Evolutionary conservation across 2,329 filamentous ascomycete genomes (phyloP), one percentile per base, ranked within the genome.

Genomic region (Colletotrichum euphorbiae): DNA sequence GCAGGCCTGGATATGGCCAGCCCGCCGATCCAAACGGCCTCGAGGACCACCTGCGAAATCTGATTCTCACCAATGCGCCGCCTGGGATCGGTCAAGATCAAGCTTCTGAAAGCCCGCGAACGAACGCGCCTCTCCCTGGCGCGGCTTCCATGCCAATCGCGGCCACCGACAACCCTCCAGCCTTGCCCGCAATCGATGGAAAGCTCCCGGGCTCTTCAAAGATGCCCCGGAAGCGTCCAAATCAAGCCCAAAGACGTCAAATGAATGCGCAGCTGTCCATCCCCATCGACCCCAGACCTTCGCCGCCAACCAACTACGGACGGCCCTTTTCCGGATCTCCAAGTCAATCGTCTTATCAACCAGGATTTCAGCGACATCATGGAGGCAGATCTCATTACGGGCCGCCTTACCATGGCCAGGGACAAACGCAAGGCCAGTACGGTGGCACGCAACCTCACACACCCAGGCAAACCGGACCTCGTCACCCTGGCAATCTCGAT

Each of bases 241-340:
- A 91, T 69, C 89, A 91, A 73, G 88, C 88, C 1, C 86, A 90
- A 72, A 82, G 88, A 55, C 84, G 88, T 21, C 87, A 90, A 72
- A 87, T 89, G 85, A 89, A 83, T 63, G 82, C 87, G 4, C 85
- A 90, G 70, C 73, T 89, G 17, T 83, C 85, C 0, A 84, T 90
- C 51, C 82, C 86, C 4, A 81, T 90, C 58, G 85, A 89, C 67
- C 76, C 81, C 12, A 81, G 81, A 17, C 62, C 73, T n/a, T 73
- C 77, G 17, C 76, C 78, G 15, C 72, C 74, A 58, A 69, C 74
- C 17, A 71, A 75, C 15, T 66, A 76, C 48, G 73, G 74, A 24
- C 74, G 76, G 31, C 70, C 75, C 13, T 75, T 78, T 67, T 73
- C 73, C 21, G 78, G 75, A 28, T 72, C 78, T 8, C 70, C 71